Conservation (phyloP, 805 yeast species). For the Maudiozyma serrabonitensis region DNA sequence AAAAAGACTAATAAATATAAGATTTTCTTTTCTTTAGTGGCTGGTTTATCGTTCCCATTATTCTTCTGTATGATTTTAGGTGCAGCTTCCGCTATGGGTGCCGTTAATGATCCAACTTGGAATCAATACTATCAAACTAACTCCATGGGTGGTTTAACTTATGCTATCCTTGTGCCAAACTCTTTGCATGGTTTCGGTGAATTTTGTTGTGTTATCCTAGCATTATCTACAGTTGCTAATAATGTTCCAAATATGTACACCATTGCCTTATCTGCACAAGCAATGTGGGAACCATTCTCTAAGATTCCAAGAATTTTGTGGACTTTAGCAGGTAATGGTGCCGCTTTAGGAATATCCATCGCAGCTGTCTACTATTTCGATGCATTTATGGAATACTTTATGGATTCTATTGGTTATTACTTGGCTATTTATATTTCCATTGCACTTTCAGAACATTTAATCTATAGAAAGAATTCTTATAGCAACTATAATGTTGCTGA, state of each 20-base stretch:
- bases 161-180: conserved; percentile 64
- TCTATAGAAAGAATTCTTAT: conserved; percentile 56
- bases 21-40: conserved; percentile 52
- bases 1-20: conserved; percentile 45
- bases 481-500: conserved; percentile 52
- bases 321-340: conserved; percentile 68
- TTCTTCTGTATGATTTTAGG: conserved; percentile 71
- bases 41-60: conserved; percentile 61
- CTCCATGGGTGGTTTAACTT: conserved; percentile 75
- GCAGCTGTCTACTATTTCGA: conserved; percentile 76
- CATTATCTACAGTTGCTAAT: conserved; percentile 81
- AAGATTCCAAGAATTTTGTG: conserved; percentile 75
- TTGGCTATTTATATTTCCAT: conserved; percentile 76
- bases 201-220: conserved; percentile 76
- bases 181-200: conserved; percentile 84
- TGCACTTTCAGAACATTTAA: conserved; percentile 70
- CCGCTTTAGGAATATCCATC: conserved; percentile 76
- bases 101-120: conserved; percentile 38
- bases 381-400: conserved; percentile 69
- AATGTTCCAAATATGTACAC: conserved; percentile 94
- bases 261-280: conserved; percentile 76
- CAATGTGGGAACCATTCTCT: conserved; percentile 65
- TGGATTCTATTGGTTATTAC: conserved; percentile 89
- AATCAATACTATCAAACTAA: conserved; percentile 39
- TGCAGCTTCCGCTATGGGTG: conserved; percentile 75